Percentiles rank a stretch among this genome's conserved stretches.
Conservation (phyloP, 495 filamentous ascomycete genomes). For the Aspergillus steynii region DNA sequence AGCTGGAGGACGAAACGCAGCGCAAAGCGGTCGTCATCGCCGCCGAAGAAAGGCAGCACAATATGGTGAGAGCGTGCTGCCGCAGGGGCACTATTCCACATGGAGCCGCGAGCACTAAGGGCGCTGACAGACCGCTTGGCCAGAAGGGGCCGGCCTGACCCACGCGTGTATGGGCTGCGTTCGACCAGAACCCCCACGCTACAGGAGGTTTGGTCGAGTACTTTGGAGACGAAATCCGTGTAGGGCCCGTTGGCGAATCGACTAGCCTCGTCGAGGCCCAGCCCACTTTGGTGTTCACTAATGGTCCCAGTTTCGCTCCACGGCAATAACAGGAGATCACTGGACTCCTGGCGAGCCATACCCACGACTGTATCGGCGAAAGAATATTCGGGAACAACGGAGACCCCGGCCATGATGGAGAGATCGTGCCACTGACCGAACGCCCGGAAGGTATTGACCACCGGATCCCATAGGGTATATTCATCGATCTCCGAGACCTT, state of each 20-base stretch:
- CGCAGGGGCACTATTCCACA: slow-evolving; percentile 40
- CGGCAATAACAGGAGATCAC: slow-evolving; percentile 84
- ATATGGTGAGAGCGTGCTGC: slow-evolving; percentile 75
- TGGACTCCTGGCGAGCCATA: slow-evolving; percentile 64
- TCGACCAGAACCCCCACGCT: slow-evolving; percentile 84
- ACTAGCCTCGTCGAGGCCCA: slow-evolving; percentile 26
- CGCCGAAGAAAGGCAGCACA: slow-evolving; percentile 86
- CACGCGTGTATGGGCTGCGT: slow-evolving; percentile 54
- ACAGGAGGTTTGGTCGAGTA: slow-evolving; percentile 60
- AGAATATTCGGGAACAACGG: slow-evolving; percentile 71
- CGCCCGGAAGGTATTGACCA: slow-evolving; percentile 87
- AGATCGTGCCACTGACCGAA: slow-evolving; percentile 86
- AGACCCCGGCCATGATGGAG: slow-evolving; percentile 76
- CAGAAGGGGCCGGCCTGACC: slow-evolving; percentile 32
- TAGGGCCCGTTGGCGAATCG: slow-evolving; percentile 49
- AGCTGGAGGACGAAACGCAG: slow-evolving; percentile 80
- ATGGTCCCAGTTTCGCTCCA: slow-evolving; percentile 86
- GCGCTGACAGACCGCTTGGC: slow-evolving; percentile 53
- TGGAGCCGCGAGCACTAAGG: slow-evolving; percentile 57
- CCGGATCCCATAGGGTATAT: slow-evolving; percentile 74
- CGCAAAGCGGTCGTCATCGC: slow-evolving; percentile 79
- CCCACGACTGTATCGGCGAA: slow-evolving; percentile 75
- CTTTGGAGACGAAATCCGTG: slow-evolving; percentile 64
- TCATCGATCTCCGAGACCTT: slow-evolving; percentile 83
- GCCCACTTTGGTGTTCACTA: slow-evolving; percentile 53